These are phyloP conservation scores for Berberis vulgaris DNA, from an alignment of 164 flowering plant genomes.

Conservation along the genomic window DNA sequence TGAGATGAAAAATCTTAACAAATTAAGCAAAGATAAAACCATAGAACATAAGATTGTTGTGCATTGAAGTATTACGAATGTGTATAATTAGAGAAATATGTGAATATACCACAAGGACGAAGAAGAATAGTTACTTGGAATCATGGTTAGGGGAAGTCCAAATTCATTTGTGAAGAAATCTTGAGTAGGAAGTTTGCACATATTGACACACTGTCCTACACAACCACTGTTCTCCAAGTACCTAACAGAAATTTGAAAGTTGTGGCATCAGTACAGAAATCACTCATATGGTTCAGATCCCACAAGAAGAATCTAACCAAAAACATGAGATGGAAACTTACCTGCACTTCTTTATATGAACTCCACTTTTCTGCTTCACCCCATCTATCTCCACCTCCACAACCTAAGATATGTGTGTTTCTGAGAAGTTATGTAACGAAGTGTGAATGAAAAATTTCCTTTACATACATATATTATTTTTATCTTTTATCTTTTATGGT, in stretches of 20 bases:
- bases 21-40: not conserved
- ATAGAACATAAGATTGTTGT: no score
- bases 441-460: not conserved
- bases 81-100: no score
- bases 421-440: not conserved
- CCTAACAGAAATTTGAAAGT: constrained; percentile 23
- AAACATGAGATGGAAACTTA: constrained; percentile 10
- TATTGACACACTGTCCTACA: constrained; percentile 94
- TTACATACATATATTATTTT: no score
- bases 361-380: constrained; percentile 87
- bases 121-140: constrained; percentile 50
- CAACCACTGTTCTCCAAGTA: constrained; percentile 97
- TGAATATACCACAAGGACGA: not conserved
- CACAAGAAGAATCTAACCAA: no score
- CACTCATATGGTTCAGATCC: no score
- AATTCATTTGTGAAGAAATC: constrained; percentile 98
- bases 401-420: constrained; percentile 33
- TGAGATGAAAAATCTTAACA: not conserved
- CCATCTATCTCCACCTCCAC: constrained; percentile 90
- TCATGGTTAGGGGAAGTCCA: constrained; percentile 96
- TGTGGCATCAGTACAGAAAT: no score
- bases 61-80: no score
- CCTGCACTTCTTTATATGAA: constrained; percentile 94
- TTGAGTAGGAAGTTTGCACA: constrained; percentile 98
- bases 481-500: no score